A percentile compares a stretch with the other conserved stretches of the same genome.
These are phyloP conservation scores for Leucogyrophana mollusca DNA, from an alignment of 768 basidiomycete genomes.

Conservation along the genomic window DNA sequence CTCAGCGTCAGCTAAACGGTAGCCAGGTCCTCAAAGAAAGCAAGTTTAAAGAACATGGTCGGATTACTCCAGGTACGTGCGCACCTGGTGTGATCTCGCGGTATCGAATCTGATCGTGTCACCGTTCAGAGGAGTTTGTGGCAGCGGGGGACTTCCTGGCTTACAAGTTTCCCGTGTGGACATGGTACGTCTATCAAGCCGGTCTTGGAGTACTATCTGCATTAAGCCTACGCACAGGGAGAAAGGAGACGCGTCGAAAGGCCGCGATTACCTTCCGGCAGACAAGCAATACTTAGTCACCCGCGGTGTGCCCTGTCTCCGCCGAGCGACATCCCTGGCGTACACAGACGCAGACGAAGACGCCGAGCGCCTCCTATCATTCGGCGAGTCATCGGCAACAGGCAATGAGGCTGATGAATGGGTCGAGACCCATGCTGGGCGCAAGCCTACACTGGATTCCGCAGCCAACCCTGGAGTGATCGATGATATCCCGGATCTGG, in stretches of 20 bases:
- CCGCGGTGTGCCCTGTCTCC: constrained; percentile 93
- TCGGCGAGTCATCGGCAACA: constrained; percentile 61
- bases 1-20: constrained; percentile 25
- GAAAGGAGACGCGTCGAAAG: constrained; percentile 82
- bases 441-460: constrained; percentile 51
- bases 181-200: constrained; percentile 60
- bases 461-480: constrained; percentile 63
- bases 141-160: constrained; percentile 96
- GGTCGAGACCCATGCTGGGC: constrained; percentile 96
- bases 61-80: constrained; percentile 84
- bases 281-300: constrained; percentile 98
- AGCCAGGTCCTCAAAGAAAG: constrained; percentile 90
- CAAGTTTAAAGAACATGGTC: constrained; percentile 98
- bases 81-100: constrained; percentile 4
- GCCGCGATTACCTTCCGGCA: constrained; percentile 87
- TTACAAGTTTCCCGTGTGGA: constrained; percentile 99
- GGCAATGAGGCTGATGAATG: constrained; percentile 80
- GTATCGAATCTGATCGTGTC: constrained; percentile 7
- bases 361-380: constrained; percentile 86
- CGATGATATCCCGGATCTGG: constrained; percentile 86
- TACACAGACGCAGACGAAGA: constrained; percentile 98
- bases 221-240: constrained; percentile 59
- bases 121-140: constrained; percentile 85
- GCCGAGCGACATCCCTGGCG: constrained; percentile 87
- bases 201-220: constrained; percentile 4